These are phyloP conservation scores for Penicillium turbatum DNA, from an alignment of 495 filamentous ascomycete species.

Conservation along the genomic window DNA sequence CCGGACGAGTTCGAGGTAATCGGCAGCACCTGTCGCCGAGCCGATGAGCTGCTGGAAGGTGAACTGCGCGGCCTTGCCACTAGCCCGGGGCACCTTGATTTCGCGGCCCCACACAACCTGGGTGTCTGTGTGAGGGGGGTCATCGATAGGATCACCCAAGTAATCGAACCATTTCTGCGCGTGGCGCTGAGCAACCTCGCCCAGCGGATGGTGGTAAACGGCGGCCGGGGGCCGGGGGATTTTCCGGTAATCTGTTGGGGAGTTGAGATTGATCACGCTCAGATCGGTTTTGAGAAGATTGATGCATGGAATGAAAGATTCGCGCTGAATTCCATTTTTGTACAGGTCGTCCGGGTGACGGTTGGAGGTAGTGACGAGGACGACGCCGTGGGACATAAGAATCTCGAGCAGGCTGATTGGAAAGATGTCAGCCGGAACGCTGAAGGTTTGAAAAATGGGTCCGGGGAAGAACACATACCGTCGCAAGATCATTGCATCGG, in stretches of 20 bases:
- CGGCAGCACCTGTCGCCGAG: conserved; percentile 79
- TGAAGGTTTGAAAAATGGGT: not conserved
- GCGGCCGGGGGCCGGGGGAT: conserved; percentile 89
- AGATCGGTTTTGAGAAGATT: conserved; percentile 79
- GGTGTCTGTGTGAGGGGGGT: conserved; percentile 68
- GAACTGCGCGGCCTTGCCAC: conserved; percentile 83
- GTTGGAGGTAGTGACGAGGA: conserved; percentile 95
- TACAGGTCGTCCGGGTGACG: conserved; percentile 93
- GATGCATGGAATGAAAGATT: conserved; percentile 93
- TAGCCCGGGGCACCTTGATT: conserved; percentile 80
- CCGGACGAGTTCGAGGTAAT: conserved; percentile 89
- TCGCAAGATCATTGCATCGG: conserved; percentile 96
- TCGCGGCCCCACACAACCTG: conserved; percentile 94
- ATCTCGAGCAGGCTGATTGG: conserved; percentile 67
- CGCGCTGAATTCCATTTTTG: conserved; percentile 94
- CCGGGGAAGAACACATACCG: conserved; percentile 40
- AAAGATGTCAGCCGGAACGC: not conserved
- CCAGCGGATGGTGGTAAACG: conserved; percentile 86
- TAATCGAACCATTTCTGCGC: conserved; percentile 93
- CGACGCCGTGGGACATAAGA: conserved; percentile 93
- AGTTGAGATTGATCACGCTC: conserved; percentile 89
- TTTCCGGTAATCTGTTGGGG: conserved; percentile 93
- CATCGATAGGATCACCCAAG: conserved; percentile 74
- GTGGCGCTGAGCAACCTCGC: conserved; percentile 69
- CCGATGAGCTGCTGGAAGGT: conserved; percentile 88